phyloP scores from a whole-genome alignment of 805 yeast genomes.

The Ogataea minuta region DNA sequence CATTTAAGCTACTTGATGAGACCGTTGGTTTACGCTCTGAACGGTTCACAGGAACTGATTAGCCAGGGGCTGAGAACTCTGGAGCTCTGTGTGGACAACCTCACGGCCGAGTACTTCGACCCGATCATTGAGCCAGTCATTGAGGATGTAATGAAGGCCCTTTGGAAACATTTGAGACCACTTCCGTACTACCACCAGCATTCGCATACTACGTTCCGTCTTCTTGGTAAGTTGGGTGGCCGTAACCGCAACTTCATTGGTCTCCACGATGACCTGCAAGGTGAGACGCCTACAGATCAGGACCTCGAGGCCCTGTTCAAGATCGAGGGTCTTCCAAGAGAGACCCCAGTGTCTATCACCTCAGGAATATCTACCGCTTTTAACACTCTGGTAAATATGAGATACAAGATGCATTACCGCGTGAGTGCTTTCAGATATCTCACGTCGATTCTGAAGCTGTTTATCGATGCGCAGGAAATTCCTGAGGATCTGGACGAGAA shows the following conservation, averaged over 20 bases:
- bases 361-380: constrained; percentile 82
- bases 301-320: constrained; percentile 66
- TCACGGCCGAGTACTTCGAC: constrained; percentile 95
- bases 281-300: constrained; percentile 54
- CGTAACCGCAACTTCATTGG: constrained; percentile 83
- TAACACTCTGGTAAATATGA: constrained; percentile 65
- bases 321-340: constrained; percentile 63
- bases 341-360: constrained; percentile 73
- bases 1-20: constrained; percentile 84
- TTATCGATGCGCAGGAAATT: constrained; percentile 55
- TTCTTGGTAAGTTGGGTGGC: constrained; percentile 94
- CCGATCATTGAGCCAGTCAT: constrained; percentile 96
- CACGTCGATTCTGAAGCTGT: constrained; percentile 60
- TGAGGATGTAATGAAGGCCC: constrained; percentile 88
- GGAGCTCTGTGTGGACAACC: constrained; percentile 92
- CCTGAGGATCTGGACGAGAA: constrained; percentile 44
- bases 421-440: constrained; percentile 76
- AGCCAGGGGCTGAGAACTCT: constrained; percentile 93
- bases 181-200: constrained; percentile 93
- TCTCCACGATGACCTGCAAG: constrained; percentile 65
- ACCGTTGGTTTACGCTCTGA: constrained; percentile 87
- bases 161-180: constrained; percentile 89
- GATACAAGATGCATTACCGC: constrained; percentile 63
- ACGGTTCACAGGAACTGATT: constrained; percentile 87
- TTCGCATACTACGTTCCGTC: constrained; percentile 89